A percentile compares a stretch with the other conserved stretches of the same genome.
Conservation (phyloP, 805 yeast genomes). For the Saccharomycopsis sp. region DNA sequence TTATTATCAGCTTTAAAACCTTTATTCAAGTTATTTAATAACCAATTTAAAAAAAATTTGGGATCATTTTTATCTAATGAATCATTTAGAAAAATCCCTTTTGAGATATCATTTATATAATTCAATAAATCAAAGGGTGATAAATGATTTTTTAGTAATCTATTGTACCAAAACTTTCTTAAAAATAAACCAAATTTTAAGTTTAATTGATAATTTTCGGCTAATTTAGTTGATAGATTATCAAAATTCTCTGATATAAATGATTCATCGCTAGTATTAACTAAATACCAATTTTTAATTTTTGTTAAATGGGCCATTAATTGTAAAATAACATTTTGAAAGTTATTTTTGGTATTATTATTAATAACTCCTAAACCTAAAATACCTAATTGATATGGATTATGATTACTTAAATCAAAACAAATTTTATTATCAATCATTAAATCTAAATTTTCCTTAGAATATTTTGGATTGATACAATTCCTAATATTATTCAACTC, state of each 20-base stretch:
- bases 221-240: constrained; percentile 13
- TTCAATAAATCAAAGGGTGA: constrained; percentile 60
- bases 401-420: constrained; percentile 32
- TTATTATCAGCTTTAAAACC: constrained; percentile 16
- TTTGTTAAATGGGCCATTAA: constrained; percentile 41
- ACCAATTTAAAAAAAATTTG: constrained; percentile 47
- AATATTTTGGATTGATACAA: constrained; percentile 41
- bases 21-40: constrained; percentile 36
- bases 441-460: background rate
- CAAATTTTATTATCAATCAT: background rate
- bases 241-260: constrained; percentile 15
- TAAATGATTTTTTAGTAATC: constrained; percentile 47
- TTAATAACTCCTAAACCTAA: constrained; percentile 40
- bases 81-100: constrained; percentile 27
- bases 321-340: constrained; percentile 42
- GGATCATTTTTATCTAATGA: constrained; percentile 37
- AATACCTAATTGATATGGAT: constrained; percentile 48
- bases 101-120: constrained; percentile 33
- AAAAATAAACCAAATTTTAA: constrained; percentile 35
- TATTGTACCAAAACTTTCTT: constrained; percentile 55
- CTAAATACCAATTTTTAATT: constrained; percentile 37
- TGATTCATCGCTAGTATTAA: background rate
- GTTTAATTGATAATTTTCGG: constrained; percentile 27
- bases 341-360: constrained; percentile 25
- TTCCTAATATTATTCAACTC: constrained; percentile 41